Percentiles rank a stretch among this genome's conserved stretches.
Conservation (phyloP, 345 rosid species). For the Murraya koenigii region DNA sequence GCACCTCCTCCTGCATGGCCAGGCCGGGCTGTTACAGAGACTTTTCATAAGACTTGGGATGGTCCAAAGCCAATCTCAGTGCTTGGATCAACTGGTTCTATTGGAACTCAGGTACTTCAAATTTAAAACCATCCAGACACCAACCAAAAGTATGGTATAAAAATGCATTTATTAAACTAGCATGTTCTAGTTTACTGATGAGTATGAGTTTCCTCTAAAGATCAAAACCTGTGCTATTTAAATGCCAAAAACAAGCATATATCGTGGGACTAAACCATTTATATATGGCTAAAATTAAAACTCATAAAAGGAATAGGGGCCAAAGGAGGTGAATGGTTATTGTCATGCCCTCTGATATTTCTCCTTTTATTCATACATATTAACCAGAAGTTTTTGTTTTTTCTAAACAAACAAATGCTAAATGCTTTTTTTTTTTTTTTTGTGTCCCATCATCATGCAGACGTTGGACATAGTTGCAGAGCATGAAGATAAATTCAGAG, state of each 20-base stretch:
- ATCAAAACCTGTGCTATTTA: neutral
- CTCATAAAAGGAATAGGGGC: neutral
- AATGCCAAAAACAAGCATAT: too few species aligned
- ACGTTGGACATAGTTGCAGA: constrained; percentile 90
- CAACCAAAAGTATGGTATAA: too few species aligned
- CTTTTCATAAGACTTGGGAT: constrained; percentile 67
- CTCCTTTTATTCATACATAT: neutral
- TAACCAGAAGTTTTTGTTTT: neutral
- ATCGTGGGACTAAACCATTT: neutral
- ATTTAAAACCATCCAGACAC: neutral
- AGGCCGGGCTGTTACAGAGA: constrained; percentile 74
- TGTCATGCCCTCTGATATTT: neutral
- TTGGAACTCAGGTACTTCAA: constrained; percentile 83
- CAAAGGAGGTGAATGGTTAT: neutral
- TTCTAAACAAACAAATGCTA: neutral
- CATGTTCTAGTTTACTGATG: neutral
- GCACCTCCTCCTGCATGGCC: constrained; percentile 94
- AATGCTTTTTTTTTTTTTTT: neutral
- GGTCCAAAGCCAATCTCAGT: constrained; percentile 93
- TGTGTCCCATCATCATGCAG: constrained; percentile 29
- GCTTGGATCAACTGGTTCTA: constrained; percentile 96
- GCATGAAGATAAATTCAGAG: constrained; percentile 82
- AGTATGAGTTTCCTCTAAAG: neutral
- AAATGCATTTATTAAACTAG: neutral
- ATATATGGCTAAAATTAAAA: neutral